Percentiles rank a stretch among this genome's conserved stretches.
These are phyloP conservation scores for Penicillium sp. DNA, from an alignment of 2,329 filamentous ascomycete genomes.

Conservation along the genomic window DNA sequence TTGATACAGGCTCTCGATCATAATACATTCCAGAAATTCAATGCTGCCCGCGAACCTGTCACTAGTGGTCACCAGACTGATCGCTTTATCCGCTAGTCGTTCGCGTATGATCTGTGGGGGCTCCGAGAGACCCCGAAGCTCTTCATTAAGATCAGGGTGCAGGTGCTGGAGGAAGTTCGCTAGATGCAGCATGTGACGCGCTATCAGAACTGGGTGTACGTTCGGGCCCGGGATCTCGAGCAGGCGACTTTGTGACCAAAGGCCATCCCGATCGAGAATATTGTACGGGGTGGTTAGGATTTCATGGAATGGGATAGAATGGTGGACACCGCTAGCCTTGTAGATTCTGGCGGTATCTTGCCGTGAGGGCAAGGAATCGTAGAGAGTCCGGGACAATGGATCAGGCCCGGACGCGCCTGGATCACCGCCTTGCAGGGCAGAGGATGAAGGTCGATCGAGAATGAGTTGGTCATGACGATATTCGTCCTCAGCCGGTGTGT, in stretches of 20 bases:
- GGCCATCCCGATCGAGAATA: conserved; percentile 23
- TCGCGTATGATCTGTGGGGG: conserved; percentile 30
- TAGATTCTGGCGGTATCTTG: conserved; percentile 45
- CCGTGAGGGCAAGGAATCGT: conserved; percentile 44
- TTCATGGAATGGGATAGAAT: conserved; percentile 42
- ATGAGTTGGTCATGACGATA: neutral
- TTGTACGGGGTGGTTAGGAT: conserved; percentile 41
- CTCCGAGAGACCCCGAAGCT: conserved; percentile 24
- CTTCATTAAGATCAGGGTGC: conserved; percentile 30
- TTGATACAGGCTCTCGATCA: conserved; percentile 47
- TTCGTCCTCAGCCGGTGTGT: conserved; percentile 19
- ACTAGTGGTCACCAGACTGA: conserved; percentile 39
- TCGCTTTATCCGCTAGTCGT: conserved; percentile 35
- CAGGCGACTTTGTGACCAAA: conserved; percentile 23
- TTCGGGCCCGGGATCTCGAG: no score
- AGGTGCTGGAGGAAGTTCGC: conserved; percentile 54
- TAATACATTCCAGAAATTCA: conserved; percentile 49
- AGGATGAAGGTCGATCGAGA: neutral
- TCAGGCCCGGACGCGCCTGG: conserved; percentile 11
- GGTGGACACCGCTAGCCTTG: conserved; percentile 29
- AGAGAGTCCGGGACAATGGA: conserved; percentile 36
- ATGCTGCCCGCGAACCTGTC: conserved; percentile 43
- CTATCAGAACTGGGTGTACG: conserved; percentile 57
- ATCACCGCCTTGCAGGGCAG: neutral
- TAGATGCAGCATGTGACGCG: conserved; percentile 53